Percentiles rank a stretch among this genome's conserved stretches.
phyloP scores from a whole-genome alignment of 495 filamentous ascomycete species.

The Haplographium delicatum region DNA sequence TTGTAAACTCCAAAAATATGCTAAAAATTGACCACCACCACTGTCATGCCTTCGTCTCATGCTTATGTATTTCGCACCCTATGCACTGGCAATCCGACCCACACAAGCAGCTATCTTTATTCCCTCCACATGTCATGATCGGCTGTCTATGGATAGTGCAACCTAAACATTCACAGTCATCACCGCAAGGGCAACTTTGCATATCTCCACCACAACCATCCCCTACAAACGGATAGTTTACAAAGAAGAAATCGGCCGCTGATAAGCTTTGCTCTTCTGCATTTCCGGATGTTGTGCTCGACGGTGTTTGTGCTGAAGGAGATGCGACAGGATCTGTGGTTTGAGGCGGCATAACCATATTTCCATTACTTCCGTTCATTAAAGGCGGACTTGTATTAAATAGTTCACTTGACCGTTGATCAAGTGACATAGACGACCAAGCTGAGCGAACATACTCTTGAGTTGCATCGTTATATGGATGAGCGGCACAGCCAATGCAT shows the following conservation, averaged over 20 bases:
- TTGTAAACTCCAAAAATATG: too few relatives aligned
- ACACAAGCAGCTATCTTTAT: slow-evolving; percentile 36
- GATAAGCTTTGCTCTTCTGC: slow-evolving; percentile 40
- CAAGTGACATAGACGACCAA: slow-evolving; percentile 19
- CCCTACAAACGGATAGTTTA: slow-evolving; percentile 36
- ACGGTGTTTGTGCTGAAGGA: slow-evolving; percentile 29
- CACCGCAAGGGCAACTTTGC: slow-evolving; percentile 44
- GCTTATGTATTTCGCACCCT: slow-evolving; percentile 49
- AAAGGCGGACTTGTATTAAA: slow-evolving; percentile 6
- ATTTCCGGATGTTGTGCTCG: slow-evolving; percentile 35
- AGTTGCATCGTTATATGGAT: slow-evolving; percentile 72
- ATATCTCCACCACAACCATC: slow-evolving; percentile 32
- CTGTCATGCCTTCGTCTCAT: slow-evolving; percentile 28
- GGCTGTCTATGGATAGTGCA: slow-evolving; percentile 36
- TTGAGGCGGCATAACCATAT: background rate
- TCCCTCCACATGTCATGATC: slow-evolving; percentile 23
- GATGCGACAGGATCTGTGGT: slow-evolving; percentile 14
- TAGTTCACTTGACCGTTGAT: slow-evolving; percentile 17
- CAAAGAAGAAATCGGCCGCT: slow-evolving; percentile 43
- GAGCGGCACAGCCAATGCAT: slow-evolving; percentile 62
- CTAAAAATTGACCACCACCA: too few relatives aligned
- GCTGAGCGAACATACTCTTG: slow-evolving; percentile 51
- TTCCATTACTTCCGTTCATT: slow-evolving; percentile 7
- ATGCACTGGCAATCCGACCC: slow-evolving; percentile 46
- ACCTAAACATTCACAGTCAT: slow-evolving; percentile 46